Evolutionary conservation across 1,284 basidiomycete species (phyloP).

Genomic region (Athelia sp.): DNA sequence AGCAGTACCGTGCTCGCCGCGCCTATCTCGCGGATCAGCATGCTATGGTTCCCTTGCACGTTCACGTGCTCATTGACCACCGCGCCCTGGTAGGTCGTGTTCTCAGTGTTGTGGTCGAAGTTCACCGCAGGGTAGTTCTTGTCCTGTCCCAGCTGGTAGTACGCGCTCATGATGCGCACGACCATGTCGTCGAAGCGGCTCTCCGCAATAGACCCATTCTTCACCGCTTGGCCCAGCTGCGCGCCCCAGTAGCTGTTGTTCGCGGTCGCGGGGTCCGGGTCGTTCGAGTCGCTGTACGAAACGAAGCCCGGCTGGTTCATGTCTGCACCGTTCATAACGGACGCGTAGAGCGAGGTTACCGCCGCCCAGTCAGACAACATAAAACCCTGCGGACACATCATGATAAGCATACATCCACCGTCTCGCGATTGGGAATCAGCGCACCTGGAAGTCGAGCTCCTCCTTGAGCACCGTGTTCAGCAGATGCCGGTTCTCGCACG

Average conservation of each 20-base stretch:
- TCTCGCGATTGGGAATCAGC: background rate
- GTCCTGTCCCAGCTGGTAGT: slow-evolving; percentile 32
- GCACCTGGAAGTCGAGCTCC: too few relatives aligned
- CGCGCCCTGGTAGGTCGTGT: background rate
- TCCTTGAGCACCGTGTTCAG: too few relatives aligned
- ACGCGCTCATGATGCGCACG: slow-evolving; percentile 31
- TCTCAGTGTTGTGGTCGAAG: background rate
- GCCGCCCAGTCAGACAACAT: slow-evolving; percentile 22
- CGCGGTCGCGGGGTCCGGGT: slow-evolving; percentile 12
- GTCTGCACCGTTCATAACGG: slow-evolving; percentile 11
- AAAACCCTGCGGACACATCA: slow-evolving; percentile 13
- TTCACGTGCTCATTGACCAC: slow-evolving; percentile 38
- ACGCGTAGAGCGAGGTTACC: slow-evolving; percentile 1
- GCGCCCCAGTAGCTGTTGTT: slow-evolving; percentile 20
- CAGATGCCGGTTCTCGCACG: too few relatives aligned
- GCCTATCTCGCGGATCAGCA: slow-evolving; percentile 51
- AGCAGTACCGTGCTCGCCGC: slow-evolving; percentile 55
- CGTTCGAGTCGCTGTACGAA: slow-evolving; percentile 5
- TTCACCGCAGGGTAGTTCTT: slow-evolving; percentile 26
- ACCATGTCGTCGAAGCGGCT: slow-evolving; percentile 13
- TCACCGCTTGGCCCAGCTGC: slow-evolving; percentile 31
- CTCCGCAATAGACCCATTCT: slow-evolving; percentile 36
- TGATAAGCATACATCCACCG: too few relatives aligned
- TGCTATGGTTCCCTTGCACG: slow-evolving; percentile 42
- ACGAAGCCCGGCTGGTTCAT: slow-evolving; percentile 21